Conservation (phyloP, 2,329 filamentous ascomycete genomes). For the Magnaporthiopsis incrustans region DNA sequence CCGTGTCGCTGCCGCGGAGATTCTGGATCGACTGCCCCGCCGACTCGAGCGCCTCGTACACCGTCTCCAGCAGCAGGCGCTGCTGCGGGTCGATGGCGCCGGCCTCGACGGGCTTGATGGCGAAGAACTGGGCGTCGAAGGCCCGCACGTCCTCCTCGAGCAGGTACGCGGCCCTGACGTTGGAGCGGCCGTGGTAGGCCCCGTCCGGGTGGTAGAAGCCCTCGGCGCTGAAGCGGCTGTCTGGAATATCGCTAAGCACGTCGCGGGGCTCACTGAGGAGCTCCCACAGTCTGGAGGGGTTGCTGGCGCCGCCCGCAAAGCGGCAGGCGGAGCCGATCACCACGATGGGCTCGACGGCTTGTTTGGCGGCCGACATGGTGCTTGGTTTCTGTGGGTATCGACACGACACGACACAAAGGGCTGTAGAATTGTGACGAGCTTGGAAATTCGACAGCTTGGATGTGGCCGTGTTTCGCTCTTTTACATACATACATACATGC, state of each 20-base stretch:
- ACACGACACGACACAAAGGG: neutral
- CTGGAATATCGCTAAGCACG: neutral
- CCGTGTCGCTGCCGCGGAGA: constrained; percentile 15
- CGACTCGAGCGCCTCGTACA: constrained; percentile 27
- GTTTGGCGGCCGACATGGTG: neutral
- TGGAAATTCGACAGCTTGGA: neutral
- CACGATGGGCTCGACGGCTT: neutral
- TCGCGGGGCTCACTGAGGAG: neutral
- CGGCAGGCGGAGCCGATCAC: neutral
- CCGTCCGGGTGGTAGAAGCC: neutral
- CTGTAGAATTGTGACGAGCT: neutral
- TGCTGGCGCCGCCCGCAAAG: neutral
- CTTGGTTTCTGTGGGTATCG: neutral
- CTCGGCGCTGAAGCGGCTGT: neutral
- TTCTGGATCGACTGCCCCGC: constrained; percentile 13
- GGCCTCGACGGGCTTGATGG: neutral
- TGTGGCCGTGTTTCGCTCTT: neutral
- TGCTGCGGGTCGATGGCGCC: constrained; percentile 25
- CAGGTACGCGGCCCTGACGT: neutral
- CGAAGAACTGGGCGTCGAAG: constrained; percentile 33
- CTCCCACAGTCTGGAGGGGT: constrained; percentile 15
- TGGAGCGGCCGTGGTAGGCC: neutral
- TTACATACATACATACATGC: neutral
- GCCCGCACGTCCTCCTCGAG: constrained; percentile 12
- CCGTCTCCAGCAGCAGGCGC: constrained; percentile 23